Base-by-base conservation (phyloP, 2,329 filamentous ascomycete species). In the Aspergillus pseudoterreus region DNA sequence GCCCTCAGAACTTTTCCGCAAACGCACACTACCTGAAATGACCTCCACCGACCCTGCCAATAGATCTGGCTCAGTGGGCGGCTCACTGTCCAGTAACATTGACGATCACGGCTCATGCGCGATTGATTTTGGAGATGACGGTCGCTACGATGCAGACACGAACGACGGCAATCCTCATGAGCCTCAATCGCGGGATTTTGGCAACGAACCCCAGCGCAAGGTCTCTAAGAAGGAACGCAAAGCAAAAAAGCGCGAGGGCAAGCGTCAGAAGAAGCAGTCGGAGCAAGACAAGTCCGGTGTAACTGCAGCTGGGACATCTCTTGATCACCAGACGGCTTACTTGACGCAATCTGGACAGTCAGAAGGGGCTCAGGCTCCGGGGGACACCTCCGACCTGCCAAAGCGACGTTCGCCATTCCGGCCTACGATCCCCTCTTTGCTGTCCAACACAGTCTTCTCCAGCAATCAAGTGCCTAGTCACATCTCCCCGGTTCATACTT, bases 401-500 rank as follows among this genome's bases (percentile, higher is more conserved):
- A 61, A 62, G 35, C 62, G 61, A 47, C 60, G 60, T 30, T 63
- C 59, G 11, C 61, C 65, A 2, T 69, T 70, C 49, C 63, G 61
- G 4, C 64, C 66, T 2, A 52, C 45, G 15, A 60, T 70, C 8
- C 66, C 66, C 2, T 64, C 64, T 1, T 35, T 70, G 38, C 52
- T 70, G 9, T 67, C 67, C 15, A 70, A 70, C 52, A 70, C 68
- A 1, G 67, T 70, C 4, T 70, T 70, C 17, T 58, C 61, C 17
- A 67, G 53, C 50, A 55, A 61, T 11, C 56, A 57, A 21, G 48
- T 51, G 4, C 54, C 62, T 0, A 50, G 17, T 2, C 36, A 43
- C 4, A 53, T 53, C 0, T 47, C 57, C 9, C 56, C 42, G 4
- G 17, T 54, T 2, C 61, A 61, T n/a, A 15, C 54, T n/a, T 46